These are phyloP conservation scores for Boletus rubropictus DNA, from an alignment of 768 basidiomycete genomes.

Conservation along the genomic window DNA sequence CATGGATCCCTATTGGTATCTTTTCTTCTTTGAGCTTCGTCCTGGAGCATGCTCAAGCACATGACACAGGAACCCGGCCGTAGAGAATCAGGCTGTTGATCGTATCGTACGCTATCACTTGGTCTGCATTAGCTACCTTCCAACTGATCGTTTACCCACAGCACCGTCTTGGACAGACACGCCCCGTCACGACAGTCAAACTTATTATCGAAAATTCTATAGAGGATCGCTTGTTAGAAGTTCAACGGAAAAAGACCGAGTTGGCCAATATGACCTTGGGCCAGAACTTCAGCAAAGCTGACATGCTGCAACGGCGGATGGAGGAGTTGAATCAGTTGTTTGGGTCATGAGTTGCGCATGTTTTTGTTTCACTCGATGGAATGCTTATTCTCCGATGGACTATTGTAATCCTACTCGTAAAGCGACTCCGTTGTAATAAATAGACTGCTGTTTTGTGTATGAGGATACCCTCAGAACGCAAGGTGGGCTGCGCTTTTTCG, in stretches of 20 bases:
- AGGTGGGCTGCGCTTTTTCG: conserved; percentile 71
- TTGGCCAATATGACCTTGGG: conserved; percentile 93
- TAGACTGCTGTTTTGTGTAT: conserved; percentile 16
- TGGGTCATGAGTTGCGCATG: conserved; percentile 35
- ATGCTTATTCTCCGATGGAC: conserved; percentile 15
- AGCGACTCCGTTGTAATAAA: conserved; percentile 27
- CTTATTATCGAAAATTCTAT: conserved; percentile 93
- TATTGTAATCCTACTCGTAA: conserved; percentile 31
- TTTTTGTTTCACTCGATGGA: conserved; percentile 11
- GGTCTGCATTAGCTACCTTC: not conserved
- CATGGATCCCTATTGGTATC: conserved; percentile 94
- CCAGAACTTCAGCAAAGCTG: conserved; percentile 80
- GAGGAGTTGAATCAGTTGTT: conserved; percentile 82
- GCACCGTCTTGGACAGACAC: conserved; percentile 95
- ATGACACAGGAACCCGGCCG: conserved; percentile 79
- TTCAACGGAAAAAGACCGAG: conserved; percentile 91
- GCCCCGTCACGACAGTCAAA: conserved; percentile 87
- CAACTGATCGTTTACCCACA: conserved; percentile 27
- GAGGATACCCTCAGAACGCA: conserved; percentile 50
- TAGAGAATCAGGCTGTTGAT: conserved; percentile 97
- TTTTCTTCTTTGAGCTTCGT: not conserved
- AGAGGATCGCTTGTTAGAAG: conserved; percentile 86
- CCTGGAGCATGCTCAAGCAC: not conserved
- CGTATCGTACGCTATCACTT: conserved; percentile 66
- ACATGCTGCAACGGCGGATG: conserved; percentile 80